Conservation (phyloP, 2,329 filamentous ascomycete genomes). For the Dothistroma septosporum region DNA sequence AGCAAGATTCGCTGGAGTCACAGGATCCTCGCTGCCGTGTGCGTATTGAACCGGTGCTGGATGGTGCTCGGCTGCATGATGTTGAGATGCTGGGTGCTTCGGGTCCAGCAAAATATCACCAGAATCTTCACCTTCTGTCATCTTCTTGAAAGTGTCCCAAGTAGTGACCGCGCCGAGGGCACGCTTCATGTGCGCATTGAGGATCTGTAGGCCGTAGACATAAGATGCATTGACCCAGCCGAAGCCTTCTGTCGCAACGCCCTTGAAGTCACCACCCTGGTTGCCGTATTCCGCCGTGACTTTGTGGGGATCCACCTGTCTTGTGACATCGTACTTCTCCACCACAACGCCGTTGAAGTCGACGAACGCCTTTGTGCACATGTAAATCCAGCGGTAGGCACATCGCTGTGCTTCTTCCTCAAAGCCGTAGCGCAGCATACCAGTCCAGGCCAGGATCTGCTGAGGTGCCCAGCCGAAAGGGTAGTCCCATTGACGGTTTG, state of each 20-base stretch:
- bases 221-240: constrained; percentile 99
- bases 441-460: constrained; percentile 97
- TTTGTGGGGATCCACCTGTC: constrained; percentile 82
- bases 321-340: constrained; percentile 97
- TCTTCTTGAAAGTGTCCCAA: constrained; percentile 76
- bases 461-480: constrained; percentile 98
- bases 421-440: constrained; percentile 85
- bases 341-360: constrained; percentile 98
- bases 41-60: constrained; percentile 16
- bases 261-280: constrained; percentile 91
- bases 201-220: constrained; percentile 83
- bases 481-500: constrained; percentile 97
- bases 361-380: constrained; percentile 97
- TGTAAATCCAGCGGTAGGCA: constrained; percentile 94
- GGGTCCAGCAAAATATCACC: constrained; percentile 6
- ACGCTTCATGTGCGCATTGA: constrained; percentile 83
- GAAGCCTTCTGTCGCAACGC: constrained; percentile 92
- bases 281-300: constrained; percentile 98
- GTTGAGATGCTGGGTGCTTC: background rate
- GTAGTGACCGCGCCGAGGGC: constrained; percentile 83
- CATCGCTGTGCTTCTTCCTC: constrained; percentile 82
- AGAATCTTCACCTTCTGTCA: constrained; percentile 26
- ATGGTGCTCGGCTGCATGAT: constrained; percentile 15
- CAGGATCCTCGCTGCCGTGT: background rate
- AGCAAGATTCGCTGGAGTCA: background rate